A percentile compares a stretch with the other conserved stretches of the same genome.
phyloP scores from a whole-genome alignment of 768 basidiomycete species.

The Leccinum boreale region DNA sequence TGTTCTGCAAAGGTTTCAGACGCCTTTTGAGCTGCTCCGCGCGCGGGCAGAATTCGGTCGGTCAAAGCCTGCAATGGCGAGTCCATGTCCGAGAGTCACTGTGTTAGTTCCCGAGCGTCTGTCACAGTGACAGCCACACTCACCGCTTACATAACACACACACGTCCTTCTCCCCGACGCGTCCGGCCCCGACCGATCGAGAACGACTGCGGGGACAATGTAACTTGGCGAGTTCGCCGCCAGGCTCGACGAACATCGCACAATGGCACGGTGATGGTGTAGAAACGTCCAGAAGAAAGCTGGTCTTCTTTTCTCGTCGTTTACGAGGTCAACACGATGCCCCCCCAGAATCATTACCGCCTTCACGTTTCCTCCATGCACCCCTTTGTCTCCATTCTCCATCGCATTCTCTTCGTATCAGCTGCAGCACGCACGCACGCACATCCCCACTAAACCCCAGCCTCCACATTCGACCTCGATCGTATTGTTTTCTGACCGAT shows the following conservation, averaged over 20 bases:
- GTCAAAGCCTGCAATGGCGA: constrained; percentile 7
- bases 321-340: background rate
- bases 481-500: constrained; percentile 11
- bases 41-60: constrained; percentile 22
- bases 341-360: constrained; percentile 20
- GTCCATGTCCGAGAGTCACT: constrained; percentile 2
- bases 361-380: constrained; percentile 20
- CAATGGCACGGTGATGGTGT: background rate
- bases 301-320: constrained; percentile 1
- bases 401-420: constrained; percentile 13
- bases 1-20: constrained; percentile 32
- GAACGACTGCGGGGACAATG: background rate
- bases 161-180: background rate
- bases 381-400: constrained; percentile 18
- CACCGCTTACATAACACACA: constrained; percentile 13
- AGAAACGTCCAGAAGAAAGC: background rate
- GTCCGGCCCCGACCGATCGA: background rate
- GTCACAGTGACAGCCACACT: constrained; percentile 3
- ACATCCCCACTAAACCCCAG: constrained; percentile 12
- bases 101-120: constrained; percentile 9
- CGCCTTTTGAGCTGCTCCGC: constrained; percentile 35
- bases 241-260: background rate
- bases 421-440: constrained; percentile 7
- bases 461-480: constrained; percentile 1
- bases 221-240: background rate